Evolutionary conservation across 176 grass and related monocot species (phyloP).

Genomic region (Alloteropsis semialata): DNA sequence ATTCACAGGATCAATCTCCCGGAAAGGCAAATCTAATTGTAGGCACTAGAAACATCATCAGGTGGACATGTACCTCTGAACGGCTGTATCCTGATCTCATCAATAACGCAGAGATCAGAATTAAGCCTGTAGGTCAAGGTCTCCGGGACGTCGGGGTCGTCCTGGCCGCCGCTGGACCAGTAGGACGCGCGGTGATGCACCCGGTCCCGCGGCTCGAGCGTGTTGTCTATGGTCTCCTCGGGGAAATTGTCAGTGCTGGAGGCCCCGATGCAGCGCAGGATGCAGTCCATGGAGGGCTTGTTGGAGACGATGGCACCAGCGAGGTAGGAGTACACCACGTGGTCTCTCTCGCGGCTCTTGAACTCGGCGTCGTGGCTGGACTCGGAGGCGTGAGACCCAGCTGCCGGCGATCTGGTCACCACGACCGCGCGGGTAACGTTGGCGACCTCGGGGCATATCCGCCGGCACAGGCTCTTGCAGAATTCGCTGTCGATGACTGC

Average conservation of each 20-base stretch:
- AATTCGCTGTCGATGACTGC: constrained; percentile 65
- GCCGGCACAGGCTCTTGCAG: constrained; percentile 47
- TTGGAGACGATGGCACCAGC: constrained; percentile 37
- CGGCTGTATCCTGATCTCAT: constrained; percentile 64
- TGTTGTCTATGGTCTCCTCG: constrained; percentile 73
- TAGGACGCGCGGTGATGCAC: constrained; percentile 49
- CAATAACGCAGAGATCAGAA: constrained; percentile 48
- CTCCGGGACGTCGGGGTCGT: constrained; percentile 43
- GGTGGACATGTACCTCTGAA: constrained; percentile 87
- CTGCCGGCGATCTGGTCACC: constrained; percentile 14
- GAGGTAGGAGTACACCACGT: constrained; percentile 61
- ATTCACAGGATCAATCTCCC: not conserved
- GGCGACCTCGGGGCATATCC: constrained; percentile 59
- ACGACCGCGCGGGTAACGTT: constrained; percentile 40
- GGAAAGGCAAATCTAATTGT: not conserved
- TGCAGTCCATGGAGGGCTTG: constrained; percentile 40
- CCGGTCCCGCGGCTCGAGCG: constrained; percentile 43
- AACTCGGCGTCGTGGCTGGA: constrained; percentile 42
- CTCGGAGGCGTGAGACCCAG: constrained; percentile 23
- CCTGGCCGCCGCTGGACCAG: constrained; percentile 84
- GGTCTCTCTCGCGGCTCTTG: constrained; percentile 36
- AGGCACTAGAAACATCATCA: not conserved
- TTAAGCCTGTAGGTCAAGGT: constrained; percentile 63
- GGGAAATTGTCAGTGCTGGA: constrained; percentile 94
- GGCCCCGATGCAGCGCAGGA: constrained; percentile 57